phyloP scores from a whole-genome alignment of 495 filamentous ascomycete genomes.

The Aspergillus diversus region DNA sequence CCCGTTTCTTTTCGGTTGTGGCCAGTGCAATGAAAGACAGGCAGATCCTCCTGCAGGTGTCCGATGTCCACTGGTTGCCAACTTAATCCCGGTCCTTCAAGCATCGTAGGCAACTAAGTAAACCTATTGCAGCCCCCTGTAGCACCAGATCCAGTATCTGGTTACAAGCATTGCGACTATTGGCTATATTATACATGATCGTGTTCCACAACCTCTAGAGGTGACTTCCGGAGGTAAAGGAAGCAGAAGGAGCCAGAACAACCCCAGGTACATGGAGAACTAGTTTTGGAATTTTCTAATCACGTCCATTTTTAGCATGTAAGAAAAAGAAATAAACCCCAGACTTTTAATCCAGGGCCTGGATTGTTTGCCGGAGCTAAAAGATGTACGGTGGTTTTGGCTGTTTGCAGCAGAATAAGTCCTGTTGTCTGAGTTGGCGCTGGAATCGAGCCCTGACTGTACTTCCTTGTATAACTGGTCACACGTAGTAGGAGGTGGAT shows the following conservation, averaged over 20 bases:
- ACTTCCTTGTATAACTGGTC: constrained; percentile 22
- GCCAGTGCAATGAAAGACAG: constrained; percentile 23
- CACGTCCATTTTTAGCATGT: not conserved
- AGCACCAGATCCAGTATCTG: constrained; percentile 31
- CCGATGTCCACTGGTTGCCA: constrained; percentile 15
- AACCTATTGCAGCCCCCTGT: constrained; percentile 23
- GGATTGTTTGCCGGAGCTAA: constrained; percentile 23
- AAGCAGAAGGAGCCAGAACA: constrained; percentile 24
- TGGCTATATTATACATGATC: constrained; percentile 23
- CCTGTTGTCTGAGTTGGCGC: constrained; percentile 31
- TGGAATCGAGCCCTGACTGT: constrained; percentile 21
- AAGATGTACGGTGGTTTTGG: constrained; percentile 12
- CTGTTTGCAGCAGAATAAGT: constrained; percentile 19
- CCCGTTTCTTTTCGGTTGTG: constrained; percentile 16
- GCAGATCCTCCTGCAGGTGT: constrained; percentile 22
- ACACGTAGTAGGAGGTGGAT: constrained; percentile 13
- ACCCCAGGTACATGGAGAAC: constrained; percentile 16
- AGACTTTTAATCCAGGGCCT: constrained; percentile 7
- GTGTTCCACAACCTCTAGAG: constrained; percentile 23
- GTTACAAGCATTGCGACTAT: constrained; percentile 15
- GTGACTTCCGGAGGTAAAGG: constrained; percentile 24
- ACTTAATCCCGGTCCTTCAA: constrained; percentile 20
- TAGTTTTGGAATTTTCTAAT: constrained; percentile 7
- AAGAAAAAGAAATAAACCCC: constrained; percentile 15
- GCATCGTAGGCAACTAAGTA: constrained; percentile 20